Base-by-base conservation (phyloP, 2,329 filamentous ascomycete genomes). In the Alternaria conjuncta region DNA sequence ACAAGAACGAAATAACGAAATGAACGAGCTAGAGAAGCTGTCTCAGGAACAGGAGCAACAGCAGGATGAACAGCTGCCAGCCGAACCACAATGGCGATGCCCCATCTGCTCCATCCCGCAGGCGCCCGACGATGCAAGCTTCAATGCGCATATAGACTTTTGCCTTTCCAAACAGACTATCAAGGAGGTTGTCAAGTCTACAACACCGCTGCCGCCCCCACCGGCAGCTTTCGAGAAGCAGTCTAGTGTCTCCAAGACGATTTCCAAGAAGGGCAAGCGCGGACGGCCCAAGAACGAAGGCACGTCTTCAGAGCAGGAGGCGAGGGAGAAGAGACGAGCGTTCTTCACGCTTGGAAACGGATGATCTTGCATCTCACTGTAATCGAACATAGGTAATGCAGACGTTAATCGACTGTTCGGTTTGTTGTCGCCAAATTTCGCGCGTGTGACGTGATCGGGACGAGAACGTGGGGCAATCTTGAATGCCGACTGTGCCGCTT, bases 71-170 rank as follows among this genome's bases (percentile, higher is more conserved):
- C 44, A 64, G n/a, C 32, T 63, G 9, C 32, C 63, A 23, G 59
- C 72, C 49, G 71, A 75, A 63, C 68, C 70, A 51, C 74, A 88
- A 50, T 98, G 94, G 94, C 86, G 90, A 41, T 99, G 96, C 78
- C 96, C 96, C 0, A 92, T 98, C 47, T 99, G 96, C 78, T 82
- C 83, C n/a, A 84, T 90, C 15, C 90, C 92, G 0, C 94, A 97
- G 74, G 74, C 84, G 0, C 87, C 93, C 0, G 86, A 95, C 54
- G 93, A 97, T 76, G 86, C 85, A 49, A 83, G 82, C 0, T 97
- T 98, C 81, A 99, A 99, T 70, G 88, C 91, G 60, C 96, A 99
- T 75, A 94, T 99, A 55, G 96, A 99, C 77, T 87, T 92, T 9
- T 99, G 96, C 78, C 86, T 99, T 2, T 97, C 94, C 1, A 86